phyloP scores from a whole-genome alignment of 106 monocot species.

The Acanthochlamys bracteata region DNA sequence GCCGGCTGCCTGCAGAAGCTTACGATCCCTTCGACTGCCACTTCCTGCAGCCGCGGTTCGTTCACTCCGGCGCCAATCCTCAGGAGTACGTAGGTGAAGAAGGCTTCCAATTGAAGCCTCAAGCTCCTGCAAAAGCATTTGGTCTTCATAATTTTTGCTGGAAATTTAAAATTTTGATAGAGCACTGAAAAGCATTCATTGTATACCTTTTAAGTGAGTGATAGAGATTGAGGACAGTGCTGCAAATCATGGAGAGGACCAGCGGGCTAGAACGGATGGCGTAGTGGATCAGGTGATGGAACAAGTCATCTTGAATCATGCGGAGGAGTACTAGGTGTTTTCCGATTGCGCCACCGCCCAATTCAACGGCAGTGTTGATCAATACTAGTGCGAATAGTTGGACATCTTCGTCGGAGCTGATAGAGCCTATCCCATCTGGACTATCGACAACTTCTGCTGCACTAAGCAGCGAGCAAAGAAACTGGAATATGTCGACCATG shows the following conservation, averaged over 20 bases:
- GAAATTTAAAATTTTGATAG: too few species aligned
- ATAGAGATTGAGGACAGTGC: slow-evolving; percentile 79
- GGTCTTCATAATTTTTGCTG: too few species aligned
- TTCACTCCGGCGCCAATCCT: slow-evolving; percentile 31
- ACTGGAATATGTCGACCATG: slow-evolving; percentile 75
- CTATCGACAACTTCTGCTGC: slow-evolving; percentile 16
- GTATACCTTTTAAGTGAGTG: slow-evolving; percentile 63
- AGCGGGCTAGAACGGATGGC: slow-evolving; percentile 39
- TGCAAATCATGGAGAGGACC: slow-evolving; percentile 87
- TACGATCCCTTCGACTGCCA: slow-evolving; percentile 65
- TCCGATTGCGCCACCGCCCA: slow-evolving; percentile 65
- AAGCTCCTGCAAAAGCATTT: slow-evolving; percentile 38
- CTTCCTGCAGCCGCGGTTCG: slow-evolving; percentile 83
- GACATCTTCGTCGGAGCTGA: slow-evolving; percentile 58
- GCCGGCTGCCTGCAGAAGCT: slow-evolving; percentile 70
- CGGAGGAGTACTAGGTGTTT: slow-evolving; percentile 50
- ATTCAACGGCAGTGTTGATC: slow-evolving; percentile 67
- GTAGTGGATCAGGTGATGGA: slow-evolving; percentile 69
- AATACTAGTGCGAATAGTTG: slow-evolving; percentile 68
- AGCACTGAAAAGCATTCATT: not conserved
- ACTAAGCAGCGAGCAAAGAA: slow-evolving; percentile 75
- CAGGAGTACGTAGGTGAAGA: slow-evolving; percentile 59
- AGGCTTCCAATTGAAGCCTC: slow-evolving; percentile 86
- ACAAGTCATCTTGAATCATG: slow-evolving; percentile 74
- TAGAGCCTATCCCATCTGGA: slow-evolving; percentile 21